Evolutionary conservation across 345 rosid genomes (phyloP), one percentile per base, ranked within the genome.

Genomic region (Populus nigra): DNA sequence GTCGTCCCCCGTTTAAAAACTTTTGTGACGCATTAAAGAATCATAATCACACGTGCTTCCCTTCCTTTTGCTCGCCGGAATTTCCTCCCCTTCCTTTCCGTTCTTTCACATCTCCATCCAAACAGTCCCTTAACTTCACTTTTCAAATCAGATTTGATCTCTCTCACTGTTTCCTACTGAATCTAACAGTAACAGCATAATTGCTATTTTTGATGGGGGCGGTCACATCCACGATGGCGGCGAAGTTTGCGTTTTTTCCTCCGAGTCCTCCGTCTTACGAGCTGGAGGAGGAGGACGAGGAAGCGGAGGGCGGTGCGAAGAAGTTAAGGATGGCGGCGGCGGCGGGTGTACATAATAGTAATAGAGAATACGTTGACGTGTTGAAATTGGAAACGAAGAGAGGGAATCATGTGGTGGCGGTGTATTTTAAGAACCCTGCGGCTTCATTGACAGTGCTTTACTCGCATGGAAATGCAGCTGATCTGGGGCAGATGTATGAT

Each of bases 381-480:
- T 76, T 91, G 86, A 90, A 65, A 81, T 77, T 91, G 73, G 83
- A 82, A 33, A 95, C 99, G 1, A 91, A 91, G 90, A 88, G 91
- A 78, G 95, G 98, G 80, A 94, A 89, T 81, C 89, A 84, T 73
- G 91, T 93, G 76, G 95, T 90, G 72, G 98, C 94, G 35, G 85
- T 94, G 76, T 94, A 89, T 81, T 82, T 93, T 57, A 88, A 88
- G 88, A 95, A 93, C 68, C 93, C 91, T 38, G 65, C 84, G 16
- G 99, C 99, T n/a, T 78, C 89, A 29, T 86, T 93, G 76, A 93
- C 98, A 5, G 55, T 93, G 57, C 88, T 93, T 20, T 93, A 93
- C 80, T 92, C 98, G 1, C 98, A 94, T 45, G 98, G 98, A 15
- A 94, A 94, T 84, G 98, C 98, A 9, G 98, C 98, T 50, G 99